A percentile compares a stretch with the other conserved stretches of the same genome.
Conservation (phyloP, 257 asterid genomes). For the Lycium barbarum region DNA sequence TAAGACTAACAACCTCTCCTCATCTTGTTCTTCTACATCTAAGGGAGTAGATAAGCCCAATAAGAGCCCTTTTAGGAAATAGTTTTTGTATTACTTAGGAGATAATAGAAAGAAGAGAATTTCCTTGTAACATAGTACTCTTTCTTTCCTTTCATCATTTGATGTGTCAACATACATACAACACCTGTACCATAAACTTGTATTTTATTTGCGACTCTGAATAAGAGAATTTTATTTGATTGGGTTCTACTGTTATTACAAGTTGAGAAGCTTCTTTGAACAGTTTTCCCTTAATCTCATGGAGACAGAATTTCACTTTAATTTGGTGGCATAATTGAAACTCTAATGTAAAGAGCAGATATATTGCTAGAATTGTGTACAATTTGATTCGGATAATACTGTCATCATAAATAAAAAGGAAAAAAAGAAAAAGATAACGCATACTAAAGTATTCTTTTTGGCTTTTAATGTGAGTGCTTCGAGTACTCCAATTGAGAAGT, state of each 20-base stretch:
- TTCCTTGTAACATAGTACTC: background rate
- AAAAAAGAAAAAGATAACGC: too few relatives aligned
- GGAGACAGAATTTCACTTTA: background rate
- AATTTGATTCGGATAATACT: background rate
- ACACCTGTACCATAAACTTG: constrained; percentile 10
- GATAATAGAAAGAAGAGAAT: background rate
- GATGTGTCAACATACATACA: background rate
- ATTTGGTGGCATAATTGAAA: too few relatives aligned
- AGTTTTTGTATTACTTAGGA: background rate
- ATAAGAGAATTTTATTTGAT: background rate
- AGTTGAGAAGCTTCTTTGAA: background rate
- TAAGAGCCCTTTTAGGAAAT: constrained; percentile 44
- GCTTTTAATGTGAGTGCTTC: too few relatives aligned
- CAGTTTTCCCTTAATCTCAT: background rate
- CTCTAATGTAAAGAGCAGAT: too few relatives aligned
- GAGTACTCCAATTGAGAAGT: too few relatives aligned
- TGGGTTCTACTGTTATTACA: background rate
- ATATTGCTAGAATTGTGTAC: background rate
- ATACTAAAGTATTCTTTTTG: too few relatives aligned
- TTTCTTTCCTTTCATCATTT: background rate
- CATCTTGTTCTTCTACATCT: constrained; percentile 69
- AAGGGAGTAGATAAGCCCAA: constrained; percentile 52
- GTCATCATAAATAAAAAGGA: too few relatives aligned
- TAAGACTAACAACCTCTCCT: constrained; percentile 50
- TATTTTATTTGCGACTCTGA: background rate